These are phyloP conservation scores for Jaltomata sinuosa DNA, from an alignment of 257 asterid genomes.

Conservation along the genomic window DNA sequence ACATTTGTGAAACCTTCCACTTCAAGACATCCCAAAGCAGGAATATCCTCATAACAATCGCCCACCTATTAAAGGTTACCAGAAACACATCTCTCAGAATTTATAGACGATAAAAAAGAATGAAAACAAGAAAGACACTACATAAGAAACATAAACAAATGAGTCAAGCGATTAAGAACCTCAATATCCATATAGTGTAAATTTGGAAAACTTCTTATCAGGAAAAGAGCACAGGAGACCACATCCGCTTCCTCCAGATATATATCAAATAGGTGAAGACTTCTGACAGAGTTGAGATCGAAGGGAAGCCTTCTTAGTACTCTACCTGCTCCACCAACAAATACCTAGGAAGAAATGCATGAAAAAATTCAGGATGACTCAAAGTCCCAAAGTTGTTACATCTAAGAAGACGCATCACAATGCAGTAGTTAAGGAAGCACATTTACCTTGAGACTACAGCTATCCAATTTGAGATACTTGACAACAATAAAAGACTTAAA, in stretches of 20 bases:
- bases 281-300: too few species aligned
- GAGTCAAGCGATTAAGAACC: too few species aligned
- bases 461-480: background rate
- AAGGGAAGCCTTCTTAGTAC: background rate
- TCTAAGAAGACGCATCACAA: background rate
- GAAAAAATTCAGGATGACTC: background rate
- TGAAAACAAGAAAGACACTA: background rate
- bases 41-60: background rate
- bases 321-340: background rate
- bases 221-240: too few species aligned
- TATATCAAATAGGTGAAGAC: background rate
- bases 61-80: background rate
- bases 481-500: background rate
- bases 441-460: slow-evolving; percentile 1
- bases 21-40: background rate
- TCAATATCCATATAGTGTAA: too few species aligned
- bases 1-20: background rate
- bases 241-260: background rate
- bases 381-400: background rate
- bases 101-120: background rate
- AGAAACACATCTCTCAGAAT: background rate
- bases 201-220: too few species aligned
- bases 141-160: background rate
- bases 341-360: background rate
- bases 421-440: background rate